Evolutionary conservation across 768 basidiomycete genomes (phyloP).

Genomic region (Tylopilus subfusipes): DNA sequence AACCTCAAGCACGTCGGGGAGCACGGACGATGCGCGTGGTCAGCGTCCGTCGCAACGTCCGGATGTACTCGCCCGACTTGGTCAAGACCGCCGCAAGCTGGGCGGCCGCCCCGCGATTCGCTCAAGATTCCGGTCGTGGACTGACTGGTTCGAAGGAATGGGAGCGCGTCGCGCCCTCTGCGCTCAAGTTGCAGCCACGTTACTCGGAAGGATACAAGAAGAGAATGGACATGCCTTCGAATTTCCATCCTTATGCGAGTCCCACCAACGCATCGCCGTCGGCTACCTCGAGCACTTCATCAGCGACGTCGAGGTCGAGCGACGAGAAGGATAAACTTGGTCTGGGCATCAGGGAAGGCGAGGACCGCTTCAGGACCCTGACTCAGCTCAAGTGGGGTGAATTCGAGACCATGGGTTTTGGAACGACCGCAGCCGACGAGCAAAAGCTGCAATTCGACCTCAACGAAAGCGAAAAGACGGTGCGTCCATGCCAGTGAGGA

Average conservation of each 20-base stretch:
- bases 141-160: slow-evolving; percentile 68
- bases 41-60: slow-evolving; percentile 73
- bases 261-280: slow-evolving; percentile 34
- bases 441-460: slow-evolving; percentile 91
- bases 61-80: slow-evolving; percentile 85
- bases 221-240: slow-evolving; percentile 63
- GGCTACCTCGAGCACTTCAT: slow-evolving; percentile 41
- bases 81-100: slow-evolving; percentile 60
- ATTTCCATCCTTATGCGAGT: slow-evolving; percentile 51
- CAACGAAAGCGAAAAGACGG: slow-evolving; percentile 79
- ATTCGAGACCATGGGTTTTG: slow-evolving; percentile 84
- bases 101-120: slow-evolving; percentile 36
- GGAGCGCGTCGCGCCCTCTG: slow-evolving; percentile 65
- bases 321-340: slow-evolving; percentile 32
- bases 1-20: slow-evolving; percentile 68
- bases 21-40: slow-evolving; percentile 75
- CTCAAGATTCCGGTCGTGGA: slow-evolving; percentile 26
- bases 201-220: slow-evolving; percentile 78
- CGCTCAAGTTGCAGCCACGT: slow-evolving; percentile 56
- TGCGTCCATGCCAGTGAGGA: slow-evolving; percentile 27
- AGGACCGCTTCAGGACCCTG: slow-evolving; percentile 73
- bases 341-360: slow-evolving; percentile 42
- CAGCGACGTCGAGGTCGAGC: slow-evolving; percentile 32
- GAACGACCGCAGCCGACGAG: slow-evolving; percentile 43
- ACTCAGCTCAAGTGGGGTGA: slow-evolving; percentile 91